Evolutionary conservation across 768 basidiomycete species (phyloP), one percentile per base, ranked within the genome.

Genomic region (Suillus decipiens): DNA sequence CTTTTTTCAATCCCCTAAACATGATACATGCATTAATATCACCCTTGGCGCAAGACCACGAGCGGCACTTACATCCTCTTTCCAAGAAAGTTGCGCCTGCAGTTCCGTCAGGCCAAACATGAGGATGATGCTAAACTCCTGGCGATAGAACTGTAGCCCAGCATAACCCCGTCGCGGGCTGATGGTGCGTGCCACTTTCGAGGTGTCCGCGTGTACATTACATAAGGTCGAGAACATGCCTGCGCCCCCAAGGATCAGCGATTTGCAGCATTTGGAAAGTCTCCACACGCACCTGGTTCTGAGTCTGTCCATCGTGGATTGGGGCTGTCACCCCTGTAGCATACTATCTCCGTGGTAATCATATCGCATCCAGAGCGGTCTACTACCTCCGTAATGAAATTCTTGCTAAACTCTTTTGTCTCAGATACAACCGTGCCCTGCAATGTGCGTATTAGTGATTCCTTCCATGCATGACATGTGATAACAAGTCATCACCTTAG

Each of bases 1-100:
- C 68, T 70, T 62, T 41, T 63, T 56, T 76, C 73, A 36, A 64
- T 37, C 6, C 62, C 73, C 64, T 65, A 39, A 11, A 34, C 5
- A 5, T 22, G 14, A 5, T 39, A 31, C 10, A 17, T 53, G 51
- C 34, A 64, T 65, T 41, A 65, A 36, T 22, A 33, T 34, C 34
- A 36, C 14, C 5, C 50, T 60, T 24, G 28, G 17, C 22, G 15
- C 19, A 62, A 17, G 24, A 37, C 34, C 15, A 39, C 9, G 9
- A 28, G 24, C 41, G 61, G 24, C 63, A 77, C 76, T 42, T 71
- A 78, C 76, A 53, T 77, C 65, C 58, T 83, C 81, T 50, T 64
- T 71, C 83, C 83, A 84, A 10, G 73, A 68, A 19, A 82, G 75
- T 47, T 81, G 79, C 0, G 81, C 81, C 60, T 81, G 77, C n/a